Evolutionary conservation across 2,329 filamentous ascomycete species (phyloP).

Genomic region (Alternaria tenuissima): DNA sequence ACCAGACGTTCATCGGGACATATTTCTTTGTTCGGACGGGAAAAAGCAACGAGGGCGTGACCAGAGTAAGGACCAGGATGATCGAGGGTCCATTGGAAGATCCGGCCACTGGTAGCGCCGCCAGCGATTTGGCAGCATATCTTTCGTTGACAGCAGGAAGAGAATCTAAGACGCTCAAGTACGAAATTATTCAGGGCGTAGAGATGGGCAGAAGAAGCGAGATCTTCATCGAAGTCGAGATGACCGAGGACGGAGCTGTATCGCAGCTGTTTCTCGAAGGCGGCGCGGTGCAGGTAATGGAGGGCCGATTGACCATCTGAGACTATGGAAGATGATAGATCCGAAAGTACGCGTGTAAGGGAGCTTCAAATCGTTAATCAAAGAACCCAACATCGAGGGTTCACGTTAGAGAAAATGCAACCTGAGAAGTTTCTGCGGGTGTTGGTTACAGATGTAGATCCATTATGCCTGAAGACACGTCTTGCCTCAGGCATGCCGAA

Average conservation of each 20-base stretch:
- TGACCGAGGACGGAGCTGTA: constrained; percentile 50
- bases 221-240: constrained; percentile 56
- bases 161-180: constrained; percentile 47
- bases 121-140: constrained; percentile 56
- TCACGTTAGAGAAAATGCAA: constrained; percentile 9
- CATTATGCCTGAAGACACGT: constrained; percentile 10
- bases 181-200: constrained; percentile 58
- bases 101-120: constrained; percentile 61
- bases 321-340: constrained; percentile 10
- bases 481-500: constrained; percentile 19
- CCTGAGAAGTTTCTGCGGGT: constrained; percentile 12
- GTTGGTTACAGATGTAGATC: constrained; percentile 20
- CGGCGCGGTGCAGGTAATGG: constrained; percentile 54
- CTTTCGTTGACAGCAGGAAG: constrained; percentile 53
- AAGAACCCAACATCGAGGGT: constrained; percentile 1
- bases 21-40: constrained; percentile 67
- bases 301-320: constrained; percentile 39
- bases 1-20: constrained; percentile 60
- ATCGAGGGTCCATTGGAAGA: constrained; percentile 60
- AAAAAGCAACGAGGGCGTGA: constrained; percentile 35
- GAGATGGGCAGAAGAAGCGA: constrained; percentile 62
- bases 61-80: constrained; percentile 67
- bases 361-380: constrained; percentile 1
- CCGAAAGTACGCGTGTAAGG: constrained; percentile 5
- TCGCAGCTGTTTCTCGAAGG: constrained; percentile 55